phyloP scores from a whole-genome alignment of 2,329 filamentous ascomycete species.

The Colletotrichum cordylinicola region DNA sequence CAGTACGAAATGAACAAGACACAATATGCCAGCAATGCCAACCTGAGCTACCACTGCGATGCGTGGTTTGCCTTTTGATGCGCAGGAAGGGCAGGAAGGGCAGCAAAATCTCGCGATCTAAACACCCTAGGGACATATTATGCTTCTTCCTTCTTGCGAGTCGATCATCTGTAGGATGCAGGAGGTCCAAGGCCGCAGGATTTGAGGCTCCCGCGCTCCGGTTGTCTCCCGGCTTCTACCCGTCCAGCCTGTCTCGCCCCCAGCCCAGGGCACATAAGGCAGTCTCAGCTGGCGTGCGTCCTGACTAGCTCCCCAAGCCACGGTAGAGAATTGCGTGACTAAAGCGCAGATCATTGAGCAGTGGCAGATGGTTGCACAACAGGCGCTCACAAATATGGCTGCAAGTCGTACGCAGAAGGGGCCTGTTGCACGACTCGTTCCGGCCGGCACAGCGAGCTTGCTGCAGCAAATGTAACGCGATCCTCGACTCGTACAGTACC shows the following conservation, averaged over 20 bases:
- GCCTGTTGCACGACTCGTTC: constrained; percentile 3
- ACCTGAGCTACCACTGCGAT: background rate
- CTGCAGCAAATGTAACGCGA: constrained; percentile 10
- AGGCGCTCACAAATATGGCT: background rate
- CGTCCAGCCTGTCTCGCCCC: background rate
- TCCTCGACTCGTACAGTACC: constrained; percentile 4
- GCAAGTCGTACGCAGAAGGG: background rate
- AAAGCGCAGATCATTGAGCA: constrained; percentile 4
- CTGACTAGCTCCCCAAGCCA: background rate
- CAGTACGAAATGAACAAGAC: background rate
- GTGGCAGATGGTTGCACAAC: background rate
- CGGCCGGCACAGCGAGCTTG: background rate
- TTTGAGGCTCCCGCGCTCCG: background rate
- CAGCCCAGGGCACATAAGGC: background rate
- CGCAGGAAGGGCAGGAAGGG: no score
- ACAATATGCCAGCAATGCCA: background rate
- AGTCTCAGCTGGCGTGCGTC: background rate
- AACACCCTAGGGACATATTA: background rate
- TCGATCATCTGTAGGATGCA: background rate
- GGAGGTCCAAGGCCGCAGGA: background rate
- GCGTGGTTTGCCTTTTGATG: background rate
- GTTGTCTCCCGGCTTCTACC: background rate
- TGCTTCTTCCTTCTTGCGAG: background rate
- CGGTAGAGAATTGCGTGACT: background rate
- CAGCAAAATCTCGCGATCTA: background rate